These are phyloP conservation scores for Cryptococcus hybrid DNA, from an alignment of 1,284 basidiomycete species.

Conservation along the genomic window DNA sequence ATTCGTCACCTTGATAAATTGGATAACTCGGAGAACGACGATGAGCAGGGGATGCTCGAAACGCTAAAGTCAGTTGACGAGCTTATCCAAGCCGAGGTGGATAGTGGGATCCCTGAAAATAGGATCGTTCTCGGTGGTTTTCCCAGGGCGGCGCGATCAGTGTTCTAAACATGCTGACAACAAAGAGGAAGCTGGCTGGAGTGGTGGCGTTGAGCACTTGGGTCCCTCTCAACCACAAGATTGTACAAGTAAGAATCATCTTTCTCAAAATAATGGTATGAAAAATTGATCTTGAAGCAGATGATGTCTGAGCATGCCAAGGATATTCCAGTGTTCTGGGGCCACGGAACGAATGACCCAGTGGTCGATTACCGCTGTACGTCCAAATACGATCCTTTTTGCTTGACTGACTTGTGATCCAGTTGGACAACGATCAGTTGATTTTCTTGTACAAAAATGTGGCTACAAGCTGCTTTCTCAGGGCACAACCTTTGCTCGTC, in stretches of 20 bases:
- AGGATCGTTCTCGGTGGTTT: constrained; percentile 70
- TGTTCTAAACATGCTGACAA: constrained; percentile 67
- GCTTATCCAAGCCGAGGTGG: constrained; percentile 71
- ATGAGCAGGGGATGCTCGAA: constrained; percentile 64
- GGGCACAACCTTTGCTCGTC: constrained; percentile 38
- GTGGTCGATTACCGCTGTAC: constrained; percentile 60
- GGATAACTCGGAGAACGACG: constrained; percentile 62
- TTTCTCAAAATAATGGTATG: neutral
- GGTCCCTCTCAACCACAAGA: constrained; percentile 64
- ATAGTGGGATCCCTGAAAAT: constrained; percentile 59
- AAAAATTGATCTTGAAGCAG: constrained; percentile 2
- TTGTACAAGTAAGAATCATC: constrained; percentile 58
- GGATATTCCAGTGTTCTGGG: constrained; percentile 79
- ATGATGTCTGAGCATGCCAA: constrained; percentile 37
- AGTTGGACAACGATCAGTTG: constrained; percentile 56
- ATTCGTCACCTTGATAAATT: constrained; percentile 64
- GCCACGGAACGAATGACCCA: constrained; percentile 74
- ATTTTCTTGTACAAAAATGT: constrained; percentile 59
- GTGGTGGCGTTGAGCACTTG: constrained; percentile 72
- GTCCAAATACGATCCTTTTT: neutral
- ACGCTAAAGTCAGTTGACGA: constrained; percentile 63
- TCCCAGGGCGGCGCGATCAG: constrained; percentile 82
- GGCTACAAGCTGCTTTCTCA: constrained; percentile 51
- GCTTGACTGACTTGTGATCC: neutral
- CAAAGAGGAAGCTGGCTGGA: constrained; percentile 68